phyloP scores from a whole-genome alignment of 208 protist species.

The Tritrichomonas musculus region DNA sequence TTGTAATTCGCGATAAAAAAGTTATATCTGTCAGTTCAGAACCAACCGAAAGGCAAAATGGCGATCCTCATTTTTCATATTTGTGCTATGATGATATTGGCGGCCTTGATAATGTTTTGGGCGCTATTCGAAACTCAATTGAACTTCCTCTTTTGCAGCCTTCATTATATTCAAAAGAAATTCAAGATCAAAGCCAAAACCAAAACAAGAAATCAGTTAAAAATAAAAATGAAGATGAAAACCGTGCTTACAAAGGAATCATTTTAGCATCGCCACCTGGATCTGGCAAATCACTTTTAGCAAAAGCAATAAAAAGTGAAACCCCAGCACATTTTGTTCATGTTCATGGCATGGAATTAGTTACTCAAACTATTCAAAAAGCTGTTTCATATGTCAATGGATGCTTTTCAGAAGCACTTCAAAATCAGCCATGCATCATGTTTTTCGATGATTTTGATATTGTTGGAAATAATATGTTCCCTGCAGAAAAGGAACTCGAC shows the following conservation, averaged over 20 bases:
- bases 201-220: too few relatives aligned
- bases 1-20: background rate
- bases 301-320: background rate
- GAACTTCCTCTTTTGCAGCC: slow-evolving; percentile 6
- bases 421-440: background rate
- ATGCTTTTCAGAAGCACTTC: background rate
- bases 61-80: slow-evolving; percentile 65
- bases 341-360: background rate
- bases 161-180: slow-evolving; percentile 46
- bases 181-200: too few relatives aligned
- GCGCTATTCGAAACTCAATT: background rate
- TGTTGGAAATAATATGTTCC: background rate
- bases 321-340: background rate
- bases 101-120: background rate
- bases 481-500: background rate
- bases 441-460: slow-evolving; percentile 22
- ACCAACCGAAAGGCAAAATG: slow-evolving; percentile 47
- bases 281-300: background rate
- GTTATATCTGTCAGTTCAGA: background rate
- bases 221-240: too few relatives aligned
- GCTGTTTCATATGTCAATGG: background rate
- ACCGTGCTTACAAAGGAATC: slow-evolving; percentile 46
- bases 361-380: background rate
- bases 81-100: background rate
- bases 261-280: background rate